Evolutionary conservation across 2,329 filamentous ascomycete genomes (phyloP).

Genomic region (Fusarium robinianum): DNA sequence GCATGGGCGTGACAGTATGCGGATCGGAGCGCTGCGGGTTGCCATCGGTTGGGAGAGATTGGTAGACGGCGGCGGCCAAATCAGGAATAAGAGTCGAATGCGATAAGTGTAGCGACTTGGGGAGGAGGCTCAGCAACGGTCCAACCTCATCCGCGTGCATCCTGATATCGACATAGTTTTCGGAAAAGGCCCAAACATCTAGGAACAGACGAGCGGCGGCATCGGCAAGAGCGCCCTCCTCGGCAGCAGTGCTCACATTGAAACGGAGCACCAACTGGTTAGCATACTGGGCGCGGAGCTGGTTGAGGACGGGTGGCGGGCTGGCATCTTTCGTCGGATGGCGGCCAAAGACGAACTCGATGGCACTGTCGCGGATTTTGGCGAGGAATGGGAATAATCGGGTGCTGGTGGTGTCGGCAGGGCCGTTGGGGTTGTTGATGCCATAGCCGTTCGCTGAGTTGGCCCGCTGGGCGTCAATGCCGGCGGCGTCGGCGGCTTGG

Average conservation of each 20-base stretch:
- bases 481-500: conserved; percentile 37
- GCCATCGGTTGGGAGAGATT: conserved; percentile 44
- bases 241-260: conserved; percentile 70
- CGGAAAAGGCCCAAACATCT: conserved; percentile 87
- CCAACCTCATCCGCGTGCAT: conserved; percentile 75
- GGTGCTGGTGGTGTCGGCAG: conserved; percentile 21
- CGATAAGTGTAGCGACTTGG: conserved; percentile 69
- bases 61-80: conserved; percentile 74
- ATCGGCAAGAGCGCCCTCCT: conserved; percentile 72
- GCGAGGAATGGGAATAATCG: conserved; percentile 53
- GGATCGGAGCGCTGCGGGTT: conserved; percentile 21
- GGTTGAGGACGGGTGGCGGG: conserved; percentile 35
- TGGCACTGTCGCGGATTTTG: conserved; percentile 54
- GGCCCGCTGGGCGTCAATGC: conserved; percentile 36
- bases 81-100: conserved; percentile 80
- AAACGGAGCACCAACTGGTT: conserved; percentile 90
- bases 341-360: conserved; percentile 56
- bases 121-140: conserved; percentile 79
- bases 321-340: conserved; percentile 42
- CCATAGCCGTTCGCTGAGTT: conserved; percentile 19
- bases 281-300: conserved; percentile 61
- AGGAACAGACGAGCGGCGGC: conserved; percentile 77
- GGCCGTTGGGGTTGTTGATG: conserved; percentile 23
- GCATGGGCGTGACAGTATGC: conserved; percentile 39
- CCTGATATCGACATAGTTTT: conserved; percentile 82